Evolutionary conservation across 208 protist species (phyloP), one percentile per base, ranked within the genome.

Genomic region (Leishmania lainsoni): DNA sequence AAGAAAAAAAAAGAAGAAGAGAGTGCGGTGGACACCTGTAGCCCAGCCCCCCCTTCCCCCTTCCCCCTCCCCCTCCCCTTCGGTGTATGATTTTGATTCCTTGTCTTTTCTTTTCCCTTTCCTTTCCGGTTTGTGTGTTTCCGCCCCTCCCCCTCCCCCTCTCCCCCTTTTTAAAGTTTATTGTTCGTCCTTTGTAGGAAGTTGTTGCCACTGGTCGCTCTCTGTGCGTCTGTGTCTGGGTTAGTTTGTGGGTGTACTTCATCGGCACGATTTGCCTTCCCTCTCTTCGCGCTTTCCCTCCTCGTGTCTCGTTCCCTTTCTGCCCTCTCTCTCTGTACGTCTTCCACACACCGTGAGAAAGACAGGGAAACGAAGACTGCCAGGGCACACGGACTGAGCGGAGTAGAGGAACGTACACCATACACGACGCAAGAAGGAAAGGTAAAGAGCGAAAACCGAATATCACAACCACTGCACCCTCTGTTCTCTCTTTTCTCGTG

Each of bases 401-500:
- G n/a, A 65, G 16, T 69, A 26, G 65, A 69, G 14, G 32, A 61
- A 20, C 42, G 8, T 66, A 42, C 45, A 22, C 6, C 52, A 48
- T 5, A 66, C 63, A 84, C 58, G 22, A 35, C 76, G 45, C 76
- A 75, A 65, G 66, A 58, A 81, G 81, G 32, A 12, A 79, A 76
- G 75, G 76, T 48, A 84, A 59, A 52, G 51, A 71, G 4, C 42
- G 75, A 63, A 26, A 29, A 61, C 39, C 22, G 16, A 16, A 76
- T 78, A 54, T 1, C 54, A 20, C 63, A 29, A 71, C 16, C 58
- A 63, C 8, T 22, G 58, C 8, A 32, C 26, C 29, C 58, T 63
- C 9, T n/a, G 6, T 63, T 26, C 58, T 4, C 26, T 63, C 58
- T 26, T 63, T 63, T 29, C 5, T 32, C 32, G 63, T 14, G 32